phyloP scores from a whole-genome alignment of 2,329 filamentous ascomycete species.

The Neonectria punicea region DNA sequence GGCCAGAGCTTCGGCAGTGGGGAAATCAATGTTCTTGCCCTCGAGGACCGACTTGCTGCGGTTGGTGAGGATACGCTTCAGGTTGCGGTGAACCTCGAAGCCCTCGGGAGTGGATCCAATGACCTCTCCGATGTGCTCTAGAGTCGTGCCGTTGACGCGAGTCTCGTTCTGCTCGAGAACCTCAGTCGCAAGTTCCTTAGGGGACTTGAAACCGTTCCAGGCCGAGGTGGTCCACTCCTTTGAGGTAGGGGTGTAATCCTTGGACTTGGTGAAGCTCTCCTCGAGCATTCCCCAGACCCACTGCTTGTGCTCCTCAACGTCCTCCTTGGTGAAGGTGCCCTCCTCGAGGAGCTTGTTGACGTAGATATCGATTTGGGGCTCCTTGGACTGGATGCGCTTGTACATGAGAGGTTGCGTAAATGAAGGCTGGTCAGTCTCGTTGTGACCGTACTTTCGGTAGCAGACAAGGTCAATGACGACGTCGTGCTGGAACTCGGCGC shows the following conservation, averaged over 20 bases:
- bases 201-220: slow-evolving; percentile 99
- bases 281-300: slow-evolving; percentile 99
- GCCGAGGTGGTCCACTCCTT: slow-evolving; percentile 99
- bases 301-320: slow-evolving; percentile 98
- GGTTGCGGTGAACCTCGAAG: slow-evolving; percentile 91
- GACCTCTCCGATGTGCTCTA: slow-evolving; percentile 84
- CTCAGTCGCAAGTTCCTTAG: slow-evolving; percentile 95
- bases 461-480: slow-evolving; percentile 98
- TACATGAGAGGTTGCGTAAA: slow-evolving; percentile 99
- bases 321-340: slow-evolving; percentile 95
- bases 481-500: slow-evolving; percentile 97
- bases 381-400: slow-evolving; percentile 91
- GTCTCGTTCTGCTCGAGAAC: slow-evolving; percentile 92
- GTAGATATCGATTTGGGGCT: slow-evolving; percentile 89
- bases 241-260: slow-evolving; percentile 94
- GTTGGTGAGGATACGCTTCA: slow-evolving; percentile 93
- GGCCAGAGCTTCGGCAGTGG: slow-evolving; percentile 94
- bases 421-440: slow-evolving; percentile 98
- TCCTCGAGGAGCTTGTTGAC: slow-evolving; percentile 90
- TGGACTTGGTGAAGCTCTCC: slow-evolving; percentile 96
- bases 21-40: slow-evolving; percentile 96
- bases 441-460: slow-evolving; percentile 99
- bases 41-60: slow-evolving; percentile 92
- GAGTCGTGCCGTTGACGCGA: slow-evolving; percentile 75
- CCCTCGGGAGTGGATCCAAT: slow-evolving; percentile 84